phyloP scores from a whole-genome alignment of 1,284 basidiomycete species.

The Veloporphyrellus conicus region DNA sequence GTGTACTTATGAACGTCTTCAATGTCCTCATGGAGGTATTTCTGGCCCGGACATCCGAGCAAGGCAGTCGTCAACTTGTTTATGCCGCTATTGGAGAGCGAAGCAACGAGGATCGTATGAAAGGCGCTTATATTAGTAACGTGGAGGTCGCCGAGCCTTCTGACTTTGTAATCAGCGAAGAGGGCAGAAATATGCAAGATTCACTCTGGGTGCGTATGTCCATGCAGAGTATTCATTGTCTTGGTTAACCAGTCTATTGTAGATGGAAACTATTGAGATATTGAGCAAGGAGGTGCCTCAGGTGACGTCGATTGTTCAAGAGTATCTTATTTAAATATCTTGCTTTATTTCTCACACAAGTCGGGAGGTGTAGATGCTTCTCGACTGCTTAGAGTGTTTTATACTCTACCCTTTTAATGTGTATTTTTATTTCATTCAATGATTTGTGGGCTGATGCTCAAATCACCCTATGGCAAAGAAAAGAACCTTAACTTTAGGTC shows the following conservation, averaged over 20 bases:
- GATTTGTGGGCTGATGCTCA: no score
- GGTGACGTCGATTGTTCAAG: constrained; percentile 9
- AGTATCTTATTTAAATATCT: constrained; percentile 6
- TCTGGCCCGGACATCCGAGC: constrained; percentile 30
- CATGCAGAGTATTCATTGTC: not conserved
- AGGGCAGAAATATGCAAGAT: constrained; percentile 40
- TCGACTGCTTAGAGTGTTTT: no score
- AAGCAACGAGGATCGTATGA: constrained; percentile 31
- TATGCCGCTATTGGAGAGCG: constrained; percentile 28
- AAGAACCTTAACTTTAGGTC: no score
- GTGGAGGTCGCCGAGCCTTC: constrained; percentile 38
- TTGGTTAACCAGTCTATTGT: not conserved
- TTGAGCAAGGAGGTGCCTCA: constrained; percentile 18
- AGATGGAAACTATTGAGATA: constrained; percentile 35
- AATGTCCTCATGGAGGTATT: constrained; percentile 10
- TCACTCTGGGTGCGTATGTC: constrained; percentile 39
- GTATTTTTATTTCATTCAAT: no score
- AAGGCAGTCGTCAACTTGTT: constrained; percentile 37
- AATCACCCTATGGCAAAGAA: no score
- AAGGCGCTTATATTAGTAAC: constrained; percentile 37
- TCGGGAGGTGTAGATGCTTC: no score
- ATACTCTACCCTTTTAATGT: no score
- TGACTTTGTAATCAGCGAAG: constrained; percentile 42
- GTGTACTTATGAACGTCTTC: constrained; percentile 1
- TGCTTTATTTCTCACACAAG: not conserved